Conservation (phyloP, 2,329 filamentous ascomycete species). For the Cyclaneusma minus region DNA sequence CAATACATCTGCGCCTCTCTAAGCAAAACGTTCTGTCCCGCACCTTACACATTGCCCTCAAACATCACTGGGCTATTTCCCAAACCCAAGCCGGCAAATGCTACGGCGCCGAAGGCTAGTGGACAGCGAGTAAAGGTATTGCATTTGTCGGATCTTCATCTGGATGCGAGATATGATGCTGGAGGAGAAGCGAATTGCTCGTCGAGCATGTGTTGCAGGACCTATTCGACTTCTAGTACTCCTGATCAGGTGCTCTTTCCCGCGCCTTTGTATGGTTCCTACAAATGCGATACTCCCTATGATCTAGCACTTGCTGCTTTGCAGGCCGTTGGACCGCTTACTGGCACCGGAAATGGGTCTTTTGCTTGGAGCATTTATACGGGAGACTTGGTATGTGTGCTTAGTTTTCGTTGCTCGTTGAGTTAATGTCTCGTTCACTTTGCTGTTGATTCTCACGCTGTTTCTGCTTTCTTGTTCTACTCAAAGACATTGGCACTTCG, state of each 20-base stretch:
- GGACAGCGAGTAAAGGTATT: constrained; percentile 38
- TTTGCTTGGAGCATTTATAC: constrained; percentile 40
- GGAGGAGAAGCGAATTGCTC: constrained; percentile 37
- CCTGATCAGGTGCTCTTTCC: constrained; percentile 23
- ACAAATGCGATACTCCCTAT: constrained; percentile 41
- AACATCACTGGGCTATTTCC: constrained; percentile 31
- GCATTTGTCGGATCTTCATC: constrained; percentile 38
- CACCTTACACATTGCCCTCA: constrained; percentile 26
- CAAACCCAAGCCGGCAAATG: constrained; percentile 34
- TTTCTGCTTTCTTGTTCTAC: too few species aligned
- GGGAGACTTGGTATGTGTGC: constrained; percentile 38
- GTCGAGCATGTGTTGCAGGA: constrained; percentile 33
- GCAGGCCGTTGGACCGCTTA: constrained; percentile 37
- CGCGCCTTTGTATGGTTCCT: constrained; percentile 37
- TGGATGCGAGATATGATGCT: constrained; percentile 36
- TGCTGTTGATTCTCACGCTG: too few species aligned
- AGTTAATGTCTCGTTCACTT: too few species aligned
- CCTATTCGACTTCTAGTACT: constrained; percentile 20
- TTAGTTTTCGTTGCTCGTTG: too few species aligned
- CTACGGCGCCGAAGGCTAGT: constrained; percentile 27
- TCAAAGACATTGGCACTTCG: too few species aligned
- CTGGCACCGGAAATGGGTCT: constrained; percentile 29
- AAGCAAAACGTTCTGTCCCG: constrained; percentile 29
- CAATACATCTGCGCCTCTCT: constrained; percentile 38
- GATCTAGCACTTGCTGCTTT: constrained; percentile 38